Evolutionary conservation across 352 stramenopile species (phyloP), one percentile per base, ranked within the genome.

Genomic region (Thalassiosira pacifica): DNA sequence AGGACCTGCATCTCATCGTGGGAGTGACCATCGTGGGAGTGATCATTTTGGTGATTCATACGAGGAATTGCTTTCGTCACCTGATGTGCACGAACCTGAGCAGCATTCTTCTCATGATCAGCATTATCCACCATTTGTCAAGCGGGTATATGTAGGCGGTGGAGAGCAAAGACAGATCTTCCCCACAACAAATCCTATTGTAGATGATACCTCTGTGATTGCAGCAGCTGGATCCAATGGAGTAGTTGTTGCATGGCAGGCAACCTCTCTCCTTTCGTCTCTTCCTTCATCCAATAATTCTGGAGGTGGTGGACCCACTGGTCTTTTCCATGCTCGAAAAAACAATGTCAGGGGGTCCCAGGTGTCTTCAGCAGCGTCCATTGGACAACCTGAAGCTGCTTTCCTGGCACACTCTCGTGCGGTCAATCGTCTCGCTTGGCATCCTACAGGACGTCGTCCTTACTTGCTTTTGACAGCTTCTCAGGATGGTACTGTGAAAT

Each of bases 141-240:
- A 78, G 74, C 85, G 80, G n/a, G 32, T 74, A 26, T 29, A 72
- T 48, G 63, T 69, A 4, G 42, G 65, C 16, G 45, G 26, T 31
- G 61, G 31, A 65, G 59, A 79, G 24, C 66, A 78, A 9, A n/a
- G 31, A 29, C 32, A 31, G 11, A 27, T 29, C 24, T 53, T 31
- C 13, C 48, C 42, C 48, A 3, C 53, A 32, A 52, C 60, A 26
- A n/a, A n/a, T n/a, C 66, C 55, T 5, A 29, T 31, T 40, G 68
- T 86, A 18, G 78, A 88, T 61, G 78, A 93, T 74, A 77, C 81
- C 24, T 90, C 85, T n/a, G 53, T 96, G 16, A 82, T 96, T 24
- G 90, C 92, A 29, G 92, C 86, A 32, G 86, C 86, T 74, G 90
- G 90, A 81, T 95, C 90, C 9, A 96, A 96, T 83, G 92, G 92